Base-by-base conservation (phyloP, 352 stramenopile species). In the Phytophthora idaei region DNA sequence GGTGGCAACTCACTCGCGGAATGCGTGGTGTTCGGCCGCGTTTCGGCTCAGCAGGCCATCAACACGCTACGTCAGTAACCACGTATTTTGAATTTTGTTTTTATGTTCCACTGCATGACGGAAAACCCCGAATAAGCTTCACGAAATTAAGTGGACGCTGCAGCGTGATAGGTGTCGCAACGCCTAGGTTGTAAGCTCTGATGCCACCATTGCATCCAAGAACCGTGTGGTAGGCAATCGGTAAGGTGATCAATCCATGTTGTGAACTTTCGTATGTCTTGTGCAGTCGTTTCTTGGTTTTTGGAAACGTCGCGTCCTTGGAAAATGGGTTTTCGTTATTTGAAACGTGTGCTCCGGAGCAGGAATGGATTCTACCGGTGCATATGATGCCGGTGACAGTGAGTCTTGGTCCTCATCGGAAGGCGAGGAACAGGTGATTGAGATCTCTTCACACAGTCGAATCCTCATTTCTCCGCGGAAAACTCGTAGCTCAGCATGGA, bases 1-100 rank as follows among this genome's bases (percentile, higher is more conserved):
- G 94, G 93, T 42, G 94, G 92, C 64, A 98, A 98, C 69, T 97
- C 85, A 31, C 79, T 99, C 17, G 83, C 97, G 2, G 93, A 98
- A 57, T 98, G 93, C 61, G 91, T 98, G 37, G 93, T 98, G 14
- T 98, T 98, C 64, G 93, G 93, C 5, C 84, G 92, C 53, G 77
- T 96, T 17, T 89, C 90, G 11, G 91, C 74, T 14, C 79, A 87
- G 51, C 61, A 82, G 46, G 80, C 74, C 2, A 73, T 80, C 21
- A 69, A 64, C 29, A 70, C 77, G 56, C 53, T 80, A 58, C 51
- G 67, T 67, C 67, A 69, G 61, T 74, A 70, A 74, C 58, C 31
- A 21, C 21, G 21, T 21, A 21, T 21, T 36, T 67, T 62, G 52
- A 57, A 27, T 47, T 32, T 21, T 54, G 9, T 55, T 34, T 69